A percentile compares a stretch with the other conserved stretches of the same genome.
Conservation (phyloP, 257 asterid genomes). For the Asclepias syriaca region DNA sequence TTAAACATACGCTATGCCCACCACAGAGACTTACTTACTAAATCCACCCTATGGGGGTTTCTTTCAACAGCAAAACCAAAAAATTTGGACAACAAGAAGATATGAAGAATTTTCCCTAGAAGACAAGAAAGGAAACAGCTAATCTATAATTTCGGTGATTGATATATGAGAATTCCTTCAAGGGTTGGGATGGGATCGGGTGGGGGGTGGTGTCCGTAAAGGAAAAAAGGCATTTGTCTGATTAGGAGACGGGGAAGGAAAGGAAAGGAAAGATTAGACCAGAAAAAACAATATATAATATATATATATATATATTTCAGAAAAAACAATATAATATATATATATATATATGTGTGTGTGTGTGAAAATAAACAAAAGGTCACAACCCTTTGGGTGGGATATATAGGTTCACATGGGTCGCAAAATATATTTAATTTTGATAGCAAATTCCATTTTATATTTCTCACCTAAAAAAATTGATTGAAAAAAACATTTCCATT, state of each 20-base stretch:
- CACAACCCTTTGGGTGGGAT: conserved; percentile 20
- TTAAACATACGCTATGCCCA: conserved; percentile 34
- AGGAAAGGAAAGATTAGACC: conserved; percentile 13
- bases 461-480: too few species aligned
- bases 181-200: background rate
- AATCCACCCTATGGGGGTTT: background rate
- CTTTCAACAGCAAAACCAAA: background rate
- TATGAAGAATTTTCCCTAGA: conserved; percentile 10
- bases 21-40: background rate
- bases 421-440: too few species aligned
- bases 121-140: background rate
- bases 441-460: too few species aligned
- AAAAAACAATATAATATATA: background rate
- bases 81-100: background rate
- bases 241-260: conserved; percentile 8
- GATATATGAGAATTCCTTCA: background rate
- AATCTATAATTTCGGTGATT: background rate
- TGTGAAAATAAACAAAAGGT: background rate
- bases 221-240: conserved; percentile 17
- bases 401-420: too few species aligned
- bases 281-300: background rate
- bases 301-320: background rate
- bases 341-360: too few species aligned
- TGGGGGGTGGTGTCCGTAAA: background rate
- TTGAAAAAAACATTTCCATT: too few species aligned